Conservation (phyloP, 208 protist species). For the Leishmania amazonensis region DNA sequence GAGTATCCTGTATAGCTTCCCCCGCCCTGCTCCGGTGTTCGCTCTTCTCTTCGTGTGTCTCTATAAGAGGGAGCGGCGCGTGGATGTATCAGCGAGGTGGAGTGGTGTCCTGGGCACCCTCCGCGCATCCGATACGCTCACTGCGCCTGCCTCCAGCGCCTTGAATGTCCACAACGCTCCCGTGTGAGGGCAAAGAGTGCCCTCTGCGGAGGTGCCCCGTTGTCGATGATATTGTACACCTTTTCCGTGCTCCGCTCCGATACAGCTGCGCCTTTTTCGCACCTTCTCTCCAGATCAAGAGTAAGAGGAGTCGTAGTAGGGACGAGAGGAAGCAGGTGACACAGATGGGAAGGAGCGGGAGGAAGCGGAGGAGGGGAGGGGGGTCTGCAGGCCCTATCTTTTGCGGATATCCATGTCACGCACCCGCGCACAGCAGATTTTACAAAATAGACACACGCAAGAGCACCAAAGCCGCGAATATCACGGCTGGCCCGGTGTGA, state of each 20-base stretch:
- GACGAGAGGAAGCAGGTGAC: neutral
- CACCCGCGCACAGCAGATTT: neutral
- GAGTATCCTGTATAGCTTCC: neutral
- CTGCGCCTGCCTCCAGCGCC: neutral
- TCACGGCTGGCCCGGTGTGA: neutral
- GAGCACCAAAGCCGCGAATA: neutral
- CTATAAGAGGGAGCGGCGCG: neutral
- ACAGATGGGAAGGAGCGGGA: too few species aligned
- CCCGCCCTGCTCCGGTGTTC: neutral
- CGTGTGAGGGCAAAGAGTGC: neutral
- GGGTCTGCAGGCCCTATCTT: neutral
- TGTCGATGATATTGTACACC: neutral
- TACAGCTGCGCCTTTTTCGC: neutral
- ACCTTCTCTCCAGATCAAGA: neutral
- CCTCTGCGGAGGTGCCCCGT: neutral
- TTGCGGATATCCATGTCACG: neutral
- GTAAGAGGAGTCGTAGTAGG: neutral
- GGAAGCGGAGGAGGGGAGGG: too few species aligned
- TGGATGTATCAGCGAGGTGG: neutral
- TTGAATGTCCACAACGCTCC: neutral
- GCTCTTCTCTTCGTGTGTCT: neutral
- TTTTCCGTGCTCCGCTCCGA: neutral
- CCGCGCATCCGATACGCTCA: neutral
- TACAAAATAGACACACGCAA: neutral
- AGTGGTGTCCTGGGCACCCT: neutral